A percentile compares a stretch with the other conserved stretches of the same genome.
phyloP scores from a whole-genome alignment of 805 yeast species.

The Barnettozyma pratensis region DNA sequence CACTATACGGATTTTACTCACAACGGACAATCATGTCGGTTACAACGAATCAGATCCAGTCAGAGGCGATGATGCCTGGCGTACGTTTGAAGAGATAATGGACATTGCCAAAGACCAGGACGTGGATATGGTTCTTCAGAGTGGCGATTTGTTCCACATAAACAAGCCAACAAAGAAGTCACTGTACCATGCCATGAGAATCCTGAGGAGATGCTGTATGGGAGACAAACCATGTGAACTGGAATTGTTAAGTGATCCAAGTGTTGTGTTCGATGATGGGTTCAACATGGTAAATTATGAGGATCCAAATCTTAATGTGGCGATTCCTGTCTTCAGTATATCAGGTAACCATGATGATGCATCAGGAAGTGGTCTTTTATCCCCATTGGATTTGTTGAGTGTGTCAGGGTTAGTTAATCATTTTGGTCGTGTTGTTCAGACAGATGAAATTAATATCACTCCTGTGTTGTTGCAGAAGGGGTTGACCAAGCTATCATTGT shows the following conservation, averaged over 20 bases:
- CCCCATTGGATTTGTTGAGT: slow-evolving; percentile 81
- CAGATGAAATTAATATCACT: slow-evolving; percentile 64
- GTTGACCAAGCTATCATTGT: slow-evolving; percentile 71
- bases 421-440: slow-evolving; percentile 76
- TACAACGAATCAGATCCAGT: slow-evolving; percentile 86
- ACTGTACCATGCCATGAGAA: slow-evolving; percentile 72
- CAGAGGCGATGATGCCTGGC: slow-evolving; percentile 86
- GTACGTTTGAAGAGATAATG: slow-evolving; percentile 80
- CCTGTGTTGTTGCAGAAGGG: slow-evolving; percentile 87
- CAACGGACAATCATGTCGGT: slow-evolving; percentile 97
- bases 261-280: slow-evolving; percentile 54
- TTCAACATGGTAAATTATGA: slow-evolving; percentile 76
- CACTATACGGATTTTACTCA: slow-evolving; percentile 71
- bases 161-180: slow-evolving; percentile 88
- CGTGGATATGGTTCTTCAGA: slow-evolving; percentile 86
- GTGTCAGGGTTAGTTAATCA: slow-evolving; percentile 83
- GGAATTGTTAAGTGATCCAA: slow-evolving; percentile 77
- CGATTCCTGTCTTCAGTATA: slow-evolving; percentile 87
- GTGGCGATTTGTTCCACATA: slow-evolving; percentile 89
- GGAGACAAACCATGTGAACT: slow-evolving; percentile 86
- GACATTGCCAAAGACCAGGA: slow-evolving; percentile 60
- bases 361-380: slow-evolving; percentile 75
- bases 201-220: slow-evolving; percentile 66
- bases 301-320: slow-evolving; percentile 84
- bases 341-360: slow-evolving; percentile 97